Base-by-base conservation (phyloP, 768 basidiomycete species). In the Kockovaella imperatae region DNA sequence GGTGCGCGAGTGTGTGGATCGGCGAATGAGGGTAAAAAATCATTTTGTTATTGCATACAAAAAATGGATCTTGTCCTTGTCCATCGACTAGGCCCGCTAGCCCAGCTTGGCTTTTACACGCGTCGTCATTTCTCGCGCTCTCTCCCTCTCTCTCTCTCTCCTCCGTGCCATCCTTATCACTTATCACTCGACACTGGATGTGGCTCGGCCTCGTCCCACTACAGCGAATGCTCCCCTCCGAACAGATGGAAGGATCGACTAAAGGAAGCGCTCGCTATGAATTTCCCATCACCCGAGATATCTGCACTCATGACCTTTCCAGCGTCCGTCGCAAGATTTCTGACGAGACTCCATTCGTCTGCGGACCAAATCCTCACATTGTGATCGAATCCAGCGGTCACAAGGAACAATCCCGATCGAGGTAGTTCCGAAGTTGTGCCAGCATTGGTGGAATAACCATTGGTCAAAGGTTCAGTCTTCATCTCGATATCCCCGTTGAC, bases 281-380 rank as follows among this genome's bases (percentile, higher is more conserved):
- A 77, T 60, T 81, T 82, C 11, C 83, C 87, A 68, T 93, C 87
- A 45, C 77, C 77, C 23, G 83, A 81, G 18, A 97, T 77, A 68
- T 99, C 95, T 8, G 96, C 90, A 5, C 86, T 87, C 95, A 97
- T 99, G 52, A 96, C 91, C 72, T 96, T 97, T n/a, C 91, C 89
- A 15, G 66, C 60, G 65, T 97, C 93, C 18, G 89, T 91, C 43
- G 88, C 82, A 49, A 99, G 76, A 35, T 85, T 85, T 53, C 83
- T 79, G 43, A 95, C 77, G 35, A 91, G 74, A 61, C 88, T 89
- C 95, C 95, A 99, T 64, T 99, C 95, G 67, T 97, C 95, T 39
- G 91, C 87, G 62, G 84, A 87, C 95, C 95, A 99, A 47, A 99
- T 64, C 70, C 95, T 90, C 66, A 99, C 87, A 49, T 84, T 80